phyloP scores from a whole-genome alignment of 768 basidiomycete species.

The Dioszegia crocea region DNA sequence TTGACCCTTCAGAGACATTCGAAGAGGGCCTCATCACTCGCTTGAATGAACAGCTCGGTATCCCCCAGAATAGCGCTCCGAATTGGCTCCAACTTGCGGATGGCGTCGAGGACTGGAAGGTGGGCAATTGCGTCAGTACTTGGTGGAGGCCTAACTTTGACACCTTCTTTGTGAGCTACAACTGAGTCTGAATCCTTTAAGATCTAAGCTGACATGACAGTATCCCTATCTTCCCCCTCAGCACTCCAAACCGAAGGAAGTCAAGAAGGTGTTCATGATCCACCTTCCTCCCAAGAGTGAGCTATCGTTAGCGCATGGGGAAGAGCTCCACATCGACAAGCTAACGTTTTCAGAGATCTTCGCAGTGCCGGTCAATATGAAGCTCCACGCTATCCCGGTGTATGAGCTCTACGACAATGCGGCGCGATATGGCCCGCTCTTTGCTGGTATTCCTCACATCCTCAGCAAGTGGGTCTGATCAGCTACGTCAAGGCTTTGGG shows the following conservation, averaged over 20 bases:
- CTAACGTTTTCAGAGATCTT: conserved; percentile 66
- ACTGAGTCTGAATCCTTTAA: neutral
- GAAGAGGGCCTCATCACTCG: conserved; percentile 82
- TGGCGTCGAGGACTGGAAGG: conserved; percentile 91
- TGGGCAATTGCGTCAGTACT: conserved; percentile 91
- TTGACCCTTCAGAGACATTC: conserved; percentile 93
- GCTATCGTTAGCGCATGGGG: conserved; percentile 50
- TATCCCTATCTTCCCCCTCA: conserved; percentile 93
- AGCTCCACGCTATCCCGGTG: conserved; percentile 89
- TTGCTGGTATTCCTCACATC: conserved; percentile 88
- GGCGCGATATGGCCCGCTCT: conserved; percentile 83
- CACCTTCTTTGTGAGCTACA: conserved; percentile 82
- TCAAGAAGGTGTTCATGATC: conserved; percentile 91
- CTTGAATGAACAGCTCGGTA: conserved; percentile 79
- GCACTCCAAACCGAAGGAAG: conserved; percentile 95
- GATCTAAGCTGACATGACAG: conserved; percentile 51
- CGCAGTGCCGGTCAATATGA: conserved; percentile 98
- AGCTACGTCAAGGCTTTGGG: too few relatives aligned
- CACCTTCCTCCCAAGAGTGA: conserved; percentile 91
- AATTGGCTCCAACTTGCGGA: neutral
- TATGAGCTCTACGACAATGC: conserved; percentile 98
- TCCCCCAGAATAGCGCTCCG: conserved; percentile 58
- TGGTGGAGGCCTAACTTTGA: conserved; percentile 99
- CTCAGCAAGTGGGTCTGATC: conserved; percentile 63
- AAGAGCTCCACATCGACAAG: neutral